Evolutionary conservation across 73 alveolate species (phyloP).

Genomic region (Paraurostyla sp.): DNA sequence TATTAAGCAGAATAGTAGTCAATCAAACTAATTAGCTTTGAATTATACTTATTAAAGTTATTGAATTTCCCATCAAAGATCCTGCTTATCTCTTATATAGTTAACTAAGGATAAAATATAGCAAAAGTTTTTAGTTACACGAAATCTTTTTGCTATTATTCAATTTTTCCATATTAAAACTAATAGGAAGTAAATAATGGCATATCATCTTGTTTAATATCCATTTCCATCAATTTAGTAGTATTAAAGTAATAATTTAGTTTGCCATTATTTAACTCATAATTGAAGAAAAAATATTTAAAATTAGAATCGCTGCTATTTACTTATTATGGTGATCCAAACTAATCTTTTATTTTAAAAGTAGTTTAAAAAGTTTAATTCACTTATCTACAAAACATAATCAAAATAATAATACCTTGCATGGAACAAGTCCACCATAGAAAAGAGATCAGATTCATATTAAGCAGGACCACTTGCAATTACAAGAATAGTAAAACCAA

Average conservation of each 20-base stretch:
- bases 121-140: neutral
- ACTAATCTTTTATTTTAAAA: neutral
- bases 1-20: neutral
- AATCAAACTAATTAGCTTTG: neutral
- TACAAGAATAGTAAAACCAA: neutral
- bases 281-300: constrained; percentile 10
- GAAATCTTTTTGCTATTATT: too few species aligned
- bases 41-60: neutral
- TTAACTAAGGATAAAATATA: neutral
- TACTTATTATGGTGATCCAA: constrained; percentile 2
- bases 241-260: neutral
- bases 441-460: neutral
- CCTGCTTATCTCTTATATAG: neutral
- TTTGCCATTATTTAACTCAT: neutral
- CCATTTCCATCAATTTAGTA: neutral
- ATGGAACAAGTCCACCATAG: neutral
- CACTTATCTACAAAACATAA: too few species aligned
- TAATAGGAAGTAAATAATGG: neutral
- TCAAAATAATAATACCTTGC: too few species aligned
- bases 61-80: neutral
- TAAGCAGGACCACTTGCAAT: neutral
- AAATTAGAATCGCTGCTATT: neutral
- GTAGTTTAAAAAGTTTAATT: neutral
- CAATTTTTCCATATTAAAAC: neutral
- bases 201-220: neutral